These are phyloP conservation scores for Gypsophila paniculata DNA, from an alignment of 179 eudicot species.

Conservation along the genomic window DNA sequence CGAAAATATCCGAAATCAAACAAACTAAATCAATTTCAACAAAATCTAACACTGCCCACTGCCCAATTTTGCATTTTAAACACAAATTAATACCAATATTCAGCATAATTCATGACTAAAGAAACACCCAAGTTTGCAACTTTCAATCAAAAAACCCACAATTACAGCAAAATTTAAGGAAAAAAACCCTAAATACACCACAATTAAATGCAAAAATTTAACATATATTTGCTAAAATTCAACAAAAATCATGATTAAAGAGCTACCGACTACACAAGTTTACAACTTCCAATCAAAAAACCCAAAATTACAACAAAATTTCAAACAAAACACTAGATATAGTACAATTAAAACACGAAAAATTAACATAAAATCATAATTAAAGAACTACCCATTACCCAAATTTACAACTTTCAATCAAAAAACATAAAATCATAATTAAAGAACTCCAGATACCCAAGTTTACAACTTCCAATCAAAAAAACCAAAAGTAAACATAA, in stretches of 20 bases:
- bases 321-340: too few relatives aligned
- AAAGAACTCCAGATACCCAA: constrained; percentile 12
- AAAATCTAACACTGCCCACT: not conserved
- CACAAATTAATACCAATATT: not conserved
- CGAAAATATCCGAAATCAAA: not conserved
- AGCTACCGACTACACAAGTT: too few relatives aligned
- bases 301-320: too few relatives aligned
- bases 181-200: not conserved
- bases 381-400: constrained; percentile 14
- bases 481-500: not conserved
- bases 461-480: not conserved
- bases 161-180: not conserved
- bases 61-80: constrained; percentile 5
- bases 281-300: too few relatives aligned
- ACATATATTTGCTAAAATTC: too few relatives aligned
- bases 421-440: not conserved
- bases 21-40: not conserved
- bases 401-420: constrained; percentile 11
- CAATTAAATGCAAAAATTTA: too few relatives aligned
- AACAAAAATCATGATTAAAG: too few relatives aligned
- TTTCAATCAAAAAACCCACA: too few relatives aligned
- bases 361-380: constrained; percentile 1
- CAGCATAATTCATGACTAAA: not conserved
- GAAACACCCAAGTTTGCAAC: too few relatives aligned
- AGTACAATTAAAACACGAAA: too few relatives aligned